Percentiles rank a stretch among this genome's conserved stretches.
phyloP scores from a whole-genome alignment of 768 basidiomycete species.

The Jaapia argillacea region DNA sequence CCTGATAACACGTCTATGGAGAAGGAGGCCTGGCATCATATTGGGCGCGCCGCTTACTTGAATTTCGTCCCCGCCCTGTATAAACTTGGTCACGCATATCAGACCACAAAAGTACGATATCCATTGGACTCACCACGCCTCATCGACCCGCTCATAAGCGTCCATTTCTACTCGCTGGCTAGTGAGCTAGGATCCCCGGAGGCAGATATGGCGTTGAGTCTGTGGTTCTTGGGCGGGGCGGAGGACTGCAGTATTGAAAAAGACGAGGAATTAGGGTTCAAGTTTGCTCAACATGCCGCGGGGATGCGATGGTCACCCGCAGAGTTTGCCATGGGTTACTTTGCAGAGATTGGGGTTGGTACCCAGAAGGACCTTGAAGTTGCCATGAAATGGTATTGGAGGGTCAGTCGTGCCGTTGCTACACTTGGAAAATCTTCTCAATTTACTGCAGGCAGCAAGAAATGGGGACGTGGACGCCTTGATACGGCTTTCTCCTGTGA shows the following conservation, averaged over 20 bases:
- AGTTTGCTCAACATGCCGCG: constrained; percentile 85
- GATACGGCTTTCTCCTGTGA: too few relatives aligned
- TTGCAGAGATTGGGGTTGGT: constrained; percentile 87
- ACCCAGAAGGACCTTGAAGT: constrained; percentile 50
- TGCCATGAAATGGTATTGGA: constrained; percentile 72
- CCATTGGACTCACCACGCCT: constrained; percentile 65
- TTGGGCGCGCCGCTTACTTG: constrained; percentile 84
- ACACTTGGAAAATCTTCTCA: too few relatives aligned
- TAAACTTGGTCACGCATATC: constrained; percentile 87
- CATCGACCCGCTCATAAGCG: constrained; percentile 82
- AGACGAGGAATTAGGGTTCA: constrained; percentile 76
- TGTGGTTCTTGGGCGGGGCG: constrained; percentile 94
- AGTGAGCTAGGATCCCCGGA: constrained; percentile 82
- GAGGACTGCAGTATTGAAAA: constrained; percentile 70
- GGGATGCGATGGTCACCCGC: constrained; percentile 66
- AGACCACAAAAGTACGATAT: too few relatives aligned
- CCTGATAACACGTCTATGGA: constrained; percentile 35
- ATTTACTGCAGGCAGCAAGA: too few relatives aligned
- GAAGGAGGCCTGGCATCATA: constrained; percentile 61
- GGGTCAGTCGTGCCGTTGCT: constrained; percentile 27
- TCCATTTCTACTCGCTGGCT: constrained; percentile 82
- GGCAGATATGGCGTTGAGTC: constrained; percentile 93
- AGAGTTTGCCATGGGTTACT: constrained; percentile 95
- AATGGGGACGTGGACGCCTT: too few relatives aligned
- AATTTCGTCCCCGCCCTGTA: constrained; percentile 82